Evolutionary conservation across 768 basidiomycete genomes (phyloP).

Genomic region (Tricholoma flavovirens): DNA sequence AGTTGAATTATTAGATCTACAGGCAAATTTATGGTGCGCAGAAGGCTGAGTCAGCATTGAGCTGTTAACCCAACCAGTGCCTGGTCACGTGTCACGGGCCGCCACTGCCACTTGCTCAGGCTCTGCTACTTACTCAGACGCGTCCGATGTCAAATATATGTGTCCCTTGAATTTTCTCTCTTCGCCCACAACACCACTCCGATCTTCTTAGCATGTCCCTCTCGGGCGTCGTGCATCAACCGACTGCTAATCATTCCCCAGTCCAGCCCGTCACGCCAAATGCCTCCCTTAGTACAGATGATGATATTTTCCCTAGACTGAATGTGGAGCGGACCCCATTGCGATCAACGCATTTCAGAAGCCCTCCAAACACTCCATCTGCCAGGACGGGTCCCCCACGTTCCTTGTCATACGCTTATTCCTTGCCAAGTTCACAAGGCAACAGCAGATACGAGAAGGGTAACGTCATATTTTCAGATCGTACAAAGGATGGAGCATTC

Average conservation of each 20-base stretch:
- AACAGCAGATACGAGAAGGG: constrained; percentile 23
- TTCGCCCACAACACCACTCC: background rate
- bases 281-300: background rate
- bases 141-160: background rate
- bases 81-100: too few species aligned
- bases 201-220: constrained; percentile 21
- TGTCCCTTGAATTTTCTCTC: background rate
- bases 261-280: background rate
- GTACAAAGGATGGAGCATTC: constrained; percentile 18
- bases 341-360: constrained; percentile 20
- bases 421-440: constrained; percentile 34
- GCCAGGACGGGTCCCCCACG: constrained; percentile 69
- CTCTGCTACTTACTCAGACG: too few species aligned
- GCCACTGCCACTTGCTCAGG: too few species aligned
- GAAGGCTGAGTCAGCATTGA: too few species aligned
- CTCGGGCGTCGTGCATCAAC: constrained; percentile 17
- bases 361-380: constrained; percentile 47
- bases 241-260: constrained; percentile 1
- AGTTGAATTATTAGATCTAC: too few species aligned
- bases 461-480: constrained; percentile 19
- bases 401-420: constrained; percentile 62
- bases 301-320: background rate
- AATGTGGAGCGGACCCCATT: constrained; percentile 5
- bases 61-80: too few species aligned
- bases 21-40: too few species aligned